These are phyloP conservation scores for Pyrus hybrid DNA, from an alignment of 331 rosid species.

Conservation along the genomic window DNA sequence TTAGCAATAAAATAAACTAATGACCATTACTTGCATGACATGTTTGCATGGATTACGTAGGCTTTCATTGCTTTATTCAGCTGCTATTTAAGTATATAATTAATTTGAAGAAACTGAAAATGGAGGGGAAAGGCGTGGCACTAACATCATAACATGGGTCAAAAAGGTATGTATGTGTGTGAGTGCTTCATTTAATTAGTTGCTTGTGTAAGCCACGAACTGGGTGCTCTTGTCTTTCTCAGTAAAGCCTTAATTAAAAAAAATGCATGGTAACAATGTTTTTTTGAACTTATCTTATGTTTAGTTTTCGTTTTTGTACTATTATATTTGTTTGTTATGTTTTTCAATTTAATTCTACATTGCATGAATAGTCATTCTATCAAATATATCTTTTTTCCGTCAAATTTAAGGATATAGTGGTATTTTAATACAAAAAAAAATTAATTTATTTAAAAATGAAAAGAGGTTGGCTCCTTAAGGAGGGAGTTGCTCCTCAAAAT, in stretches of 20 bases:
- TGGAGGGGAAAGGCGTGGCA: constrained; percentile 22
- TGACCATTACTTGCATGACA: constrained; percentile 33
- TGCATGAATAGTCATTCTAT: accelerated
- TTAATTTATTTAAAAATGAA: no score
- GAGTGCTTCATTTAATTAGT: constrained; percentile 12
- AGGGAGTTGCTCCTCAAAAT: no score
- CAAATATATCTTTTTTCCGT: no score
- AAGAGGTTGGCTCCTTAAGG: no score
- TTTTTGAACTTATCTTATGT: neutral
- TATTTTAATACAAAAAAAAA: no score
- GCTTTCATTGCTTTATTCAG: neutral
- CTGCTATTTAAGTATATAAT: neutral
- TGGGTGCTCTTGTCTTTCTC: constrained; percentile 51
- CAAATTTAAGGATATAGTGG: no score
- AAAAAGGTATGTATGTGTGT: constrained; percentile 27
- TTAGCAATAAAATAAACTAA: constrained; percentile 11
- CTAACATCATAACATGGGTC: constrained; percentile 45
- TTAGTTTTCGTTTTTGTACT: no score
- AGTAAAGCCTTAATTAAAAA: constrained; percentile 23
- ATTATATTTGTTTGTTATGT: no score
- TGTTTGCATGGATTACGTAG: constrained; percentile 48
- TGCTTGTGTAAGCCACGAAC: constrained; percentile 41
- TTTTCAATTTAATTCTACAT: no score
- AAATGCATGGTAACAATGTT: neutral
- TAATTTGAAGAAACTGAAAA: neutral